These are phyloP conservation scores for Hevea brasiliensis DNA, from an alignment of 345 rosid species.

Conservation along the genomic window DNA sequence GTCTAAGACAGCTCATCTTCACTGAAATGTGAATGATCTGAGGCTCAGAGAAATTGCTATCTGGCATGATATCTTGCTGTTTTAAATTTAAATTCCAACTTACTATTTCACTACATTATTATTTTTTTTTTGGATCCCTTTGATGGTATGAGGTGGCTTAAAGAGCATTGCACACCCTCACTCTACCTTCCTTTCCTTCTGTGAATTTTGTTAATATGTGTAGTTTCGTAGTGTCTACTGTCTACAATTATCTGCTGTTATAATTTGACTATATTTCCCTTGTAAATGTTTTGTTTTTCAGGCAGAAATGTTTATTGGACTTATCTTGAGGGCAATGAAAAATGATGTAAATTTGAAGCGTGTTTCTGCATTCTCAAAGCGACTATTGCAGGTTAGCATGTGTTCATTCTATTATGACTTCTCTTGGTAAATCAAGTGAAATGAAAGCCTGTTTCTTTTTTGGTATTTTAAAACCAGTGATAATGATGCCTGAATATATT, in stretches of 20 bases:
- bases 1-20: background rate
- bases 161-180: background rate
- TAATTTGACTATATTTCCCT: background rate
- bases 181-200: background rate
- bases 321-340: constrained; percentile 88
- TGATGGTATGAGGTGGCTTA: background rate
- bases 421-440: background rate
- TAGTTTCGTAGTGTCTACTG: background rate
- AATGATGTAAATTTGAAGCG: constrained; percentile 84
- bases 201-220: background rate
- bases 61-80: background rate
- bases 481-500: background rate
- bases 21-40: background rate
- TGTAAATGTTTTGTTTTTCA: constrained; percentile 28
- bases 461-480: background rate
- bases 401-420: background rate
- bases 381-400: constrained; percentile 74
- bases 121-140: background rate
- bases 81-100: background rate
- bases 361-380: constrained; percentile 83
- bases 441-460: background rate
- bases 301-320: constrained; percentile 96
- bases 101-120: background rate
- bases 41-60: background rate
- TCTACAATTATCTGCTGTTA: background rate